Evolutionary conservation across 1,284 basidiomycete genomes (phyloP), one percentile per base, ranked within the genome.

Genomic region (Marasmius sp.): DNA sequence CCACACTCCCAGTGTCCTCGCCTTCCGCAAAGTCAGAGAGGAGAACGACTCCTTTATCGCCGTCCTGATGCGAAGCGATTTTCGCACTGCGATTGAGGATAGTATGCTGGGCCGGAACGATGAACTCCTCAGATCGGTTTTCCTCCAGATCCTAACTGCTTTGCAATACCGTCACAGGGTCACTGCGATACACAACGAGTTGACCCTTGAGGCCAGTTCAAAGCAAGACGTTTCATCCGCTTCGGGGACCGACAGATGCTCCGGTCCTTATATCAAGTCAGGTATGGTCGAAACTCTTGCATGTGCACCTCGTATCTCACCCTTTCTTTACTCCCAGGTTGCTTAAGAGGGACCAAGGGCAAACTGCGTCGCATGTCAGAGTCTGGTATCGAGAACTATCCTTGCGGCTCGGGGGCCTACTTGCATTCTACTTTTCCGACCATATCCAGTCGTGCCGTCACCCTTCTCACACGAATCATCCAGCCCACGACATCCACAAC

Each of bases 211-310:
- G 89, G 91, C 67, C 78, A 27, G 27, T 27, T 92, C 62, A 91
- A 91, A 71, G 88, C 88, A 1, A 88, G 88, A 68, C 91, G 91
- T 72, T 85, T 91, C 56, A 72, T 92, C 34, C 86, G 84, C 66
- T 76, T 18, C 43, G 61, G 65, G 27, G 67, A 59, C 27, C 85
- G 87, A 53, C 77, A 73, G 59, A 78, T 89, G n/a, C 78, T 27
- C 27, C 27, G 5, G 27, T 27, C 27, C 27, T 27, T 27, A 27
- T 27, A 27, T 27, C 27, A 27, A 27, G 27, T 27, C 27, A 27
- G 27, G 27, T 27, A 27, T 27, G 27, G 27, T 27, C 27, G 27
- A 27, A 27, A 5, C 27, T 5, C 2, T 27, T 27, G 27, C 27
- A 27, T 27, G 27, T 27, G 27, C 27, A 27, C 27, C 27, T 5